These are phyloP conservation scores for Termitomyces heimii DNA, from an alignment of 768 basidiomycete species.

Conservation along the genomic window DNA sequence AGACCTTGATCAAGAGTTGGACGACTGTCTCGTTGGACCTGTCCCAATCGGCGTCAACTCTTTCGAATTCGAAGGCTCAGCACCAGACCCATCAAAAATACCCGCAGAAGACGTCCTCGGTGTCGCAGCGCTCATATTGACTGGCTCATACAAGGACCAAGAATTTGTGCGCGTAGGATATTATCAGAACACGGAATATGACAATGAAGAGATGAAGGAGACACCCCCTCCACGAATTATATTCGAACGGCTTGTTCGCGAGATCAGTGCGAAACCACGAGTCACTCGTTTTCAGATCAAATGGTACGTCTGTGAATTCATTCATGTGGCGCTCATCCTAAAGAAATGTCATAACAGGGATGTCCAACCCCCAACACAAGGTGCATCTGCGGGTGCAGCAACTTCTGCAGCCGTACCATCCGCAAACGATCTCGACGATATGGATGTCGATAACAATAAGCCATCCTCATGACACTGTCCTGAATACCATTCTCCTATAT, in stretches of 20 bases:
- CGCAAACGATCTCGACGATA: constrained; percentile 56
- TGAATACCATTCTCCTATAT: neutral
- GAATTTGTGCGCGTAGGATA: constrained; percentile 99
- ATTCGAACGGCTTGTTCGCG: constrained; percentile 78
- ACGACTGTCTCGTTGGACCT: constrained; percentile 96
- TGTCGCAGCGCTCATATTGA: constrained; percentile 95
- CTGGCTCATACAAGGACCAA: constrained; percentile 92
- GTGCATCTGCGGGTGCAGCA: constrained; percentile 51
- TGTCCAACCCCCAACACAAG: constrained; percentile 43
- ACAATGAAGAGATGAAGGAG: constrained; percentile 87
- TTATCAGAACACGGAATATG: constrained; percentile 99
- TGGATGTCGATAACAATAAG: constrained; percentile 21
- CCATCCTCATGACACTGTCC: constrained; percentile 15
- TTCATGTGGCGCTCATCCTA: neutral
- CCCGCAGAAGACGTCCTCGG: constrained; percentile 89
- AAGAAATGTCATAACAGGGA: constrained; percentile 41
- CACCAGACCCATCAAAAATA: constrained; percentile 81
- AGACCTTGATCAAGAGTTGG: constrained; percentile 93
- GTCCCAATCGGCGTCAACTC: constrained; percentile 96
- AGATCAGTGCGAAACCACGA: constrained; percentile 86
- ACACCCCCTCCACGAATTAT: constrained; percentile 60
- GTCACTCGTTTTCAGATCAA: constrained; percentile 92
- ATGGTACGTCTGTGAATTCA: constrained; percentile 45
- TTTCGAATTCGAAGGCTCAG: constrained; percentile 89
- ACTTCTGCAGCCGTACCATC: constrained; percentile 72